Evolutionary conservation across 202 grass and related monocot species (phyloP).

Genomic region (Saccharum hybrid): DNA sequence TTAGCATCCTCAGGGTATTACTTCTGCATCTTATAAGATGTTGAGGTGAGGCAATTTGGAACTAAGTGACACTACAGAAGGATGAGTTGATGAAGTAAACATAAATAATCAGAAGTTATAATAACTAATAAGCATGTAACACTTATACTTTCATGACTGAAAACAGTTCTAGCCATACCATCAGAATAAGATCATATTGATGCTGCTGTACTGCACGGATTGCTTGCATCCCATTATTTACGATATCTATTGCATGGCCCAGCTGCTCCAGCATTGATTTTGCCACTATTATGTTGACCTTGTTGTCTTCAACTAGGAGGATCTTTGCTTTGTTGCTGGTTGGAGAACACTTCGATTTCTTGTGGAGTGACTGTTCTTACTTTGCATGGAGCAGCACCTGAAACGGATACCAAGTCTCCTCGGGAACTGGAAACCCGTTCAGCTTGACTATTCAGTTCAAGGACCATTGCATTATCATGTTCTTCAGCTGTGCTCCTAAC

Average conservation of each 20-base stretch:
- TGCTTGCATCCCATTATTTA: slow-evolving; percentile 87
- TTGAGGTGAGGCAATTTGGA: slow-evolving; percentile 31
- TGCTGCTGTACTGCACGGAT: slow-evolving; percentile 69
- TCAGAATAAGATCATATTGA: slow-evolving; percentile 87
- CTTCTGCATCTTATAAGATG: slow-evolving; percentile 35
- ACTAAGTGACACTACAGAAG: slow-evolving; percentile 13
- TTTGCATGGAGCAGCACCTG: slow-evolving; percentile 42
- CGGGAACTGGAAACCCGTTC: slow-evolving; percentile 54
- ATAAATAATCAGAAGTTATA: slow-evolving; percentile 23
- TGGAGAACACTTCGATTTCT: slow-evolving; percentile 58
- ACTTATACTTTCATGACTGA: slow-evolving; percentile 10
- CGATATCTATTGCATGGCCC: slow-evolving; percentile 69
- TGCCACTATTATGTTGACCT: slow-evolving; percentile 89
- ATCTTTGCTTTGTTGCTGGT: slow-evolving; percentile 54
- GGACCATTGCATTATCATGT: slow-evolving; percentile 37
- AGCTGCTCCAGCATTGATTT: slow-evolving; percentile 92
- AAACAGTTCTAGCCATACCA: slow-evolving; percentile 58
- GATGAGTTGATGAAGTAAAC: slow-evolving; percentile 23
- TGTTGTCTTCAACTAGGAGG: slow-evolving; percentile 95
- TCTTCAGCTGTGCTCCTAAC: slow-evolving; percentile 48
- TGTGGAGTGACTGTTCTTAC: slow-evolving; percentile 42
- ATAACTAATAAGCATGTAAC: neutral
- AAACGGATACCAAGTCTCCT: slow-evolving; percentile 45
- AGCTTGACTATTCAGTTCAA: slow-evolving; percentile 50
- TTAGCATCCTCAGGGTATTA: slow-evolving; percentile 3